phyloP scores from a whole-genome alignment of 2,329 filamentous ascomycete genomes.

The Ramichloridium luteum region DNA sequence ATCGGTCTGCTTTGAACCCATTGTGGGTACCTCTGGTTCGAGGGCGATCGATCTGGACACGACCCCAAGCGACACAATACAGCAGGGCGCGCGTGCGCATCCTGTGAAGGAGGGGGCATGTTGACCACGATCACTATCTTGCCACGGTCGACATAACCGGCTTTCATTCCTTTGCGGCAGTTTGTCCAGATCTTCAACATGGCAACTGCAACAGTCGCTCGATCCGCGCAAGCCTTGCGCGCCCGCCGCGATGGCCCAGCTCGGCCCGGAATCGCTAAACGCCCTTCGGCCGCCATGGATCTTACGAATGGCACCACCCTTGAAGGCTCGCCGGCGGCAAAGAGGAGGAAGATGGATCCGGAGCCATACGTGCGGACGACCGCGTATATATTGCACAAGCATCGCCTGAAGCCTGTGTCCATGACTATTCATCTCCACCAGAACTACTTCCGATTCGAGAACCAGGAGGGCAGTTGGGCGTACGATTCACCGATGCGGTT shows the following conservation, averaged over 20 bases:
- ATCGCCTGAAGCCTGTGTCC: conserved; percentile 60
- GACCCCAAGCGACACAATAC: no score
- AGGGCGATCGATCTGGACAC: no score
- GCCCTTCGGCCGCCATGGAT: conserved; percentile 20
- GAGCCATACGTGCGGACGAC: conserved; percentile 51
- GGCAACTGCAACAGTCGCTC: conserved; percentile 24
- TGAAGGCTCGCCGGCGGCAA: conserved; percentile 12
- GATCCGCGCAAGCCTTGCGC: conserved; percentile 31
- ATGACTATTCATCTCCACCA: conserved; percentile 75
- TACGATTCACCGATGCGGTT: conserved; percentile 88
- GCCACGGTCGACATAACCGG: no score
- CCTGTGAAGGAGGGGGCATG: no score
- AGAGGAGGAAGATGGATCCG: conserved; percentile 18
- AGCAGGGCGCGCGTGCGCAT: no score
- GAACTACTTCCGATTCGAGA: conserved; percentile 82
- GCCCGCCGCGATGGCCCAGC: conserved; percentile 27
- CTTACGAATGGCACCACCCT: conserved; percentile 7
- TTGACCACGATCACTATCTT: no score
- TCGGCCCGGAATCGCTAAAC: conserved; percentile 22
- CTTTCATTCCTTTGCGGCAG: no score
- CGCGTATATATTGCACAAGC: conserved; percentile 72
- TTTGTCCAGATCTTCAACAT: conserved; percentile 14
- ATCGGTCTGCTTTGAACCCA: no score
- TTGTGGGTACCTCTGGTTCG: no score
- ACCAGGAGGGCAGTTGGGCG: conserved; percentile 81